A percentile compares a stretch with the other conserved stretches of the same genome.
phyloP scores from a whole-genome alignment of 257 asterid genomes.

The Thymus quinquecostatus region DNA sequence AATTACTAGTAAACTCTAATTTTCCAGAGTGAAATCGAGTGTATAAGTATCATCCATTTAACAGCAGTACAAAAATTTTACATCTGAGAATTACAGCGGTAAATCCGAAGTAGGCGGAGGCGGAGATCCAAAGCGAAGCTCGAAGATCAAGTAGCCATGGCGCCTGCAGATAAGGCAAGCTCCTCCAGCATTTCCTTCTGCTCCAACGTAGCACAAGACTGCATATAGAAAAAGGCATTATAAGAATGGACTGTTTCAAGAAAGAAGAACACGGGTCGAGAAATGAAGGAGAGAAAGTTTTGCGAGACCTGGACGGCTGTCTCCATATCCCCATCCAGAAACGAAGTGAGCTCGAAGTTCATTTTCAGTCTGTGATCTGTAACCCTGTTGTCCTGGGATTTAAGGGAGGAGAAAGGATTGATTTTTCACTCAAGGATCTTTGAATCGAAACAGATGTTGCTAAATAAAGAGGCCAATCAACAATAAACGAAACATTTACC shows the following conservation, averaged over 20 bases:
- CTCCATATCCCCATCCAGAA: conserved; percentile 91
- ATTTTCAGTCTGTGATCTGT: conserved; percentile 95
- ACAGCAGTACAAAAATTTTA: no score
- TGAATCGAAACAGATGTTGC: not conserved
- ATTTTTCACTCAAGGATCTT: not conserved
- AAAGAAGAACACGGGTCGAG: not conserved
- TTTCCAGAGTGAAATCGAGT: no score
- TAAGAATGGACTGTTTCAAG: conserved; percentile 2
- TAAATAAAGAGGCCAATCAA: not conserved
- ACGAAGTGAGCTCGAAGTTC: conserved; percentile 85
- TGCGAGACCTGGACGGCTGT: conserved; percentile 84
- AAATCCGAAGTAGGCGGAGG: not conserved
- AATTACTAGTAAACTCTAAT: no score
- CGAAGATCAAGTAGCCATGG: conserved; percentile 43
- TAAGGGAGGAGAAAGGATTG: conserved; percentile 13
- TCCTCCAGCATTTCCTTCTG: conserved; percentile 91
- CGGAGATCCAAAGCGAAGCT: not conserved
- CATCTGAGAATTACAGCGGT: no score
- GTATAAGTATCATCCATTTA: no score
- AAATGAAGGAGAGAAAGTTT: not conserved
- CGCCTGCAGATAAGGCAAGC: conserved; percentile 74
- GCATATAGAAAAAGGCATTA: conserved; percentile 35
- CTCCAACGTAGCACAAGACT: conserved; percentile 88
- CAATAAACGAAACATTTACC: not conserved
- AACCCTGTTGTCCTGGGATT: conserved; percentile 86